A percentile compares a stretch with the other conserved stretches of the same genome.
These are phyloP conservation scores for Tardiomyces depauwii DNA, from an alignment of 1,139 yeast genomes.

Conservation along the genomic window DNA sequence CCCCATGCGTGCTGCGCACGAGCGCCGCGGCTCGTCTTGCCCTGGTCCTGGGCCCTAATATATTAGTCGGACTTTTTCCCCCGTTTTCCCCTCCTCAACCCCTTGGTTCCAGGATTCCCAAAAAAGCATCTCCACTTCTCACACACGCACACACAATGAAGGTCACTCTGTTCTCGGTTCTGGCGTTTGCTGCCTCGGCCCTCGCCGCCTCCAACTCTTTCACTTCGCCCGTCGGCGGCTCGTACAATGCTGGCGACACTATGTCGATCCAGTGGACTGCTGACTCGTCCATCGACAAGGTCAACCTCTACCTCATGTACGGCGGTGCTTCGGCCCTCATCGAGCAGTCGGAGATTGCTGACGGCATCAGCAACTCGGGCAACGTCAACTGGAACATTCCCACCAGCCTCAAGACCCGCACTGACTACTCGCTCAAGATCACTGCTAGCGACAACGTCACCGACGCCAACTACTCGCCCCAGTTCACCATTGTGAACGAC, in stretches of 20 bases:
- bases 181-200: not conserved
- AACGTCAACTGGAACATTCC: not conserved
- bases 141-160: not conserved
- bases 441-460: not conserved
- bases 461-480: not conserved
- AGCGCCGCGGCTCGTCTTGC: no score
- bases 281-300: not conserved
- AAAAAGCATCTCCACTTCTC: no score
- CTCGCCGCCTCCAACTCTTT: not conserved
- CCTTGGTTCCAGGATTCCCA: no score
- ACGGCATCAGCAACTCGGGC: not conserved
- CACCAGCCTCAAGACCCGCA: not conserved
- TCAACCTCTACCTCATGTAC: not conserved
- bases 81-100: no score
- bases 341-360: not conserved
- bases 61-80: no score
- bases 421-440: not conserved
- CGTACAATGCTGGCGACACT: not conserved
- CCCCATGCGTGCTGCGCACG: no score
- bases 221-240: not conserved
- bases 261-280: not conserved
- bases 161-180: not conserved
- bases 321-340: not conserved
- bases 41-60: no score
- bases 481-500: not conserved